Evolutionary conservation across 2,329 filamentous ascomycete genomes (phyloP).

Genomic region (Penicillium sp.): DNA sequence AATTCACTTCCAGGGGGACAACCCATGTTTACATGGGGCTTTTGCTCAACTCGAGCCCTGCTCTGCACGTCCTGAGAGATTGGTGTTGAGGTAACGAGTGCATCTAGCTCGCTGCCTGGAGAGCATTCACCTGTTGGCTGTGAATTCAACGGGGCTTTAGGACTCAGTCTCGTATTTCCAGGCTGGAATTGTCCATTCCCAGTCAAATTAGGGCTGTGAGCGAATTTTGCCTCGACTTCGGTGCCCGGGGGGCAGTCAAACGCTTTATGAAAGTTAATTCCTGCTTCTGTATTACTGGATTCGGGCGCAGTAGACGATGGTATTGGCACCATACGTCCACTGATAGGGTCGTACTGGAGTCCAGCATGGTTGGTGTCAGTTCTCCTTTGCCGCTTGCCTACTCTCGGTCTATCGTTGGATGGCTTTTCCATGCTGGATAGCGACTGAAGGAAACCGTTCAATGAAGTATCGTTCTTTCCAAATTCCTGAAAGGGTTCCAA

Average conservation of each 20-base stretch:
- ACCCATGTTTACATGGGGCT: conserved; percentile 10
- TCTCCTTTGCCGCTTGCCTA: conserved; percentile 1
- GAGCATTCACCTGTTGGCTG: conserved; percentile 5
- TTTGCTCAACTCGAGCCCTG: background rate
- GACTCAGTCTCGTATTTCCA: background rate
- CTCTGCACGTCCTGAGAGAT: background rate
- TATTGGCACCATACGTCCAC: conserved; percentile 39
- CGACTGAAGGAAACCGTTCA: conserved; percentile 33
- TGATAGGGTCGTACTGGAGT: conserved; percentile 44
- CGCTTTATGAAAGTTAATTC: background rate
- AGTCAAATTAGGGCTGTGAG: background rate
- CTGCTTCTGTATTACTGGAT: background rate
- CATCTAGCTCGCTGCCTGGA: conserved; percentile 9
- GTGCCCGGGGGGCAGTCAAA: conserved; percentile 5
- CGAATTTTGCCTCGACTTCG: conserved; percentile 13
- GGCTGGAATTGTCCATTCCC: conserved; percentile 13
- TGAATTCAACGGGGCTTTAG: background rate
- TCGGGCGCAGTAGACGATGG: background rate
- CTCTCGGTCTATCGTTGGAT: conserved; percentile 5
- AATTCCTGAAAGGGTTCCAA: conserved; percentile 24
- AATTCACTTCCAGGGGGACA: conserved; percentile 12
- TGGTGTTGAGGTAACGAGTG: background rate
- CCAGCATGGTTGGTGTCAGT: conserved; percentile 4
- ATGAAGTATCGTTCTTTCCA: conserved; percentile 22
- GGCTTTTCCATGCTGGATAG: conserved; percentile 17